Base-by-base conservation (phyloP, 257 asterid genomes). In the Jaltomata sinuosa region DNA sequence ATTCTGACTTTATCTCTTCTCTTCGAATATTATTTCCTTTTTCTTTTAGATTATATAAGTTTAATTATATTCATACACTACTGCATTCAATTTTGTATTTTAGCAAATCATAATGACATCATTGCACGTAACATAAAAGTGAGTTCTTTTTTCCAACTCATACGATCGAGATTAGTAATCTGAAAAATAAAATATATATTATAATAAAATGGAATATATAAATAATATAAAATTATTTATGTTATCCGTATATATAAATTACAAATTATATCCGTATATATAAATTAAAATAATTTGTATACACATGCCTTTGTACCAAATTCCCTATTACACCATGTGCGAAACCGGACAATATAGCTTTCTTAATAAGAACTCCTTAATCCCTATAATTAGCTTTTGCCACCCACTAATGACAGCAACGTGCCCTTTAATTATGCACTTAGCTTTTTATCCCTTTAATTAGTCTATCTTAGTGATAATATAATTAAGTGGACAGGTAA, bases 361-460 rank as follows among this genome's bases (percentile, higher is more conserved):
- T 49, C 53, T 83, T 65, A 57, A 64, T 65, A 42, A 47, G 14
- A 47, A 67, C 21, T 74, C 57, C 55, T 22, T 74, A 74, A 42
- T 22, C 34, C n/a, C n/a, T n/a, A n/a, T n/a, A n/a, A n/a, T n/a
- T n/a, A n/a, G n/a, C n/a, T n/a, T n/a, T n/a, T n/a, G n/a, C n/a
- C n/a, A n/a, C n/a, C n/a, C 57, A 74, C 38, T 49, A 42, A 74
- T 22, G 80, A 8, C 36, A 12, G 31, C 7, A 42, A 22, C 55
- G 5, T 72, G 18, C 77, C 21, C 45, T 45, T 40, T 18, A 36
- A 93, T 88, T 89, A 93, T 89, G 89, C 77, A 67, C 3, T 67
- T 67, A 67, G 8, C 15, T 40, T 34, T 64, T 31, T 64, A 31
- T 64, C 14, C n/a, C 42, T 65, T 67, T 67, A 67, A 34, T 32